Percentiles rank a stretch among this genome's conserved stretches.
Conservation (phyloP, 345 rosid species). For the Leavenworthia alabamica region DNA sequence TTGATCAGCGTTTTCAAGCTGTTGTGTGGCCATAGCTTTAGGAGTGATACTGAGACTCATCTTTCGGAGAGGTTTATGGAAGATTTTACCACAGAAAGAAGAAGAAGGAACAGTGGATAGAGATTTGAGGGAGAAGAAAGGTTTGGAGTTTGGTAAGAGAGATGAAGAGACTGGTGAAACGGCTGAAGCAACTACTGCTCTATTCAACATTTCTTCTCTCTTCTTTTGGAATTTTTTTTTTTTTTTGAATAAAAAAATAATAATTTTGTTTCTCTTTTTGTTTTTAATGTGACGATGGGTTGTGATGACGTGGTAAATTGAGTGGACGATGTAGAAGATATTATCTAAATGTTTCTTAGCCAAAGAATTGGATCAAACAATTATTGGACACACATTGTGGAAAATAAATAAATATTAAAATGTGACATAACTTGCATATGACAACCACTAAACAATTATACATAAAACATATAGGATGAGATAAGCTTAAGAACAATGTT, state of each 20-base stretch:
- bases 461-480: too few relatives aligned
- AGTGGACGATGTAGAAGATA: conserved; percentile 13
- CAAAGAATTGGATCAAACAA: not conserved
- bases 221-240: conserved; percentile 16
- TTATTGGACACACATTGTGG: conserved; percentile 11
- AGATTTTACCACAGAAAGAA: conserved; percentile 11
- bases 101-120: conserved; percentile 10
- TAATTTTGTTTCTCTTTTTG: not conserved
- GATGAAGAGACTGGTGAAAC: conserved; percentile 22
- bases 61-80: conserved; percentile 6
- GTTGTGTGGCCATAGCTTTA: conserved; percentile 48
- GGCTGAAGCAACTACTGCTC: conserved; percentile 33
- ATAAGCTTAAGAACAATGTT: too few relatives aligned
- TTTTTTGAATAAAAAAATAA: not conserved
- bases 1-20: conserved; percentile 68
- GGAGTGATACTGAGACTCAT: conserved; percentile 37
- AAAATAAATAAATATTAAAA: not conserved
- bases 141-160: conserved; percentile 19
- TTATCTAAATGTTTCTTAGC: conserved; percentile 10
- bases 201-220: conserved; percentile 33
- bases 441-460: not conserved
- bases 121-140: not conserved
- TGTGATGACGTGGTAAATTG: conserved; percentile 23
- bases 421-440: not conserved
- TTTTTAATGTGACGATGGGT: not conserved